Evolutionary conservation across 305 asterid species (phyloP).

Genomic region (Lippia alba): DNA sequence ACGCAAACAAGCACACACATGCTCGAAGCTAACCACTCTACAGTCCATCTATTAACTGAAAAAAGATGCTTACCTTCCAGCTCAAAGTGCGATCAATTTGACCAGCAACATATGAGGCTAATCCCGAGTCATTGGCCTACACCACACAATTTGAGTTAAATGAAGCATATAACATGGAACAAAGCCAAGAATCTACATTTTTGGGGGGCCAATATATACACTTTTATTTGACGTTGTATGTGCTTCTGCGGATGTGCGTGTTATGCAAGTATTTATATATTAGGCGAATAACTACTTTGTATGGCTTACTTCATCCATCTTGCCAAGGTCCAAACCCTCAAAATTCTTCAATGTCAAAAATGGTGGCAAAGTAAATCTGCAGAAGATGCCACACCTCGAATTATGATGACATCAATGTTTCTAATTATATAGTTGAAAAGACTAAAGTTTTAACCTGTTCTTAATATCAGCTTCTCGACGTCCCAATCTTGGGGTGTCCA

Average conservation of each 20-base stretch:
- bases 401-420: background rate
- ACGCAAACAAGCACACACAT: background rate
- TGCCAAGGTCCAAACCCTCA: conserved; percentile 88
- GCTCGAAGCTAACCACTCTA: too few species aligned
- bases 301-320: conserved; percentile 72
- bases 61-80: conserved; percentile 57
- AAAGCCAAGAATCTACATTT: too few species aligned
- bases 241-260: background rate
- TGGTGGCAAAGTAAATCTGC: conserved; percentile 84
- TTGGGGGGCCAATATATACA: too few species aligned
- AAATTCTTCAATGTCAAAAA: conserved; percentile 78
- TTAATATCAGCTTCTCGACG: conserved; percentile 93
- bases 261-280: too few species aligned
- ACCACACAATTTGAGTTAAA: conserved; percentile 32
- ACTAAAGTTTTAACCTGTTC: conserved; percentile 59
- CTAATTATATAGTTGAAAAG: background rate
- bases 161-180: background rate
- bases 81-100: conserved; percentile 91
- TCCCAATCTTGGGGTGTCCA: conserved; percentile 89
- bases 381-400: conserved; percentile 9
- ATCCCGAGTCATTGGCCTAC: conserved; percentile 84
- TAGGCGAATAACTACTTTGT: conserved; percentile 5
- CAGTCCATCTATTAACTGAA: too few species aligned
- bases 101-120: conserved; percentile 90
- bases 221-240: too few species aligned